Conservation (phyloP, 305 asterid genomes). For the Solanum hybrid region DNA sequence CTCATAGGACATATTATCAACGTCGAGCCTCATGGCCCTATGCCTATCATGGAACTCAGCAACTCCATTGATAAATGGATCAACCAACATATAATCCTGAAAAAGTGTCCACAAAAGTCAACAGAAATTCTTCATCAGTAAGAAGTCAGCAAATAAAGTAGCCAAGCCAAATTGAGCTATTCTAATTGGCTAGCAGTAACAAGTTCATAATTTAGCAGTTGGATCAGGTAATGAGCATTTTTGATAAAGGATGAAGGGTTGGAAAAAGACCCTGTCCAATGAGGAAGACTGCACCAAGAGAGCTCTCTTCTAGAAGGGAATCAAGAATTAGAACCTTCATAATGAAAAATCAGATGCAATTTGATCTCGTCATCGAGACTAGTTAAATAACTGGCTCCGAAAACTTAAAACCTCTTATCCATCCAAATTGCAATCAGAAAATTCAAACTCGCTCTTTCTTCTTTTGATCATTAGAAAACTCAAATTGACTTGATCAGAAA, state of each 20-base stretch:
- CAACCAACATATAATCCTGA: conserved; percentile 48
- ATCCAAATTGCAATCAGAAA: neutral
- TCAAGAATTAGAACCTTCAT: neutral
- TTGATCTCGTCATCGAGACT: neutral
- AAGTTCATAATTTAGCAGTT: neutral
- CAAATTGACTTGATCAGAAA: neutral
- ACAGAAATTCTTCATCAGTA: neutral
- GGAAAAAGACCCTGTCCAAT: neutral
- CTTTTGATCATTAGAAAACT: neutral
- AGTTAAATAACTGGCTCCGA: neutral
- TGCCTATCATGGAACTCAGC: conserved; percentile 60
- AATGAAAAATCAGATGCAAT: neutral
- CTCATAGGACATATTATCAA: conserved; percentile 69
- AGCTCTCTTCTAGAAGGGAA: neutral
- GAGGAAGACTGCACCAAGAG: neutral
- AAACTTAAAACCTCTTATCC: neutral
- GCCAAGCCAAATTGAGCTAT: neutral
- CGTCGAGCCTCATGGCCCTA: conserved; percentile 62
- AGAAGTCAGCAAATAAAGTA: neutral
- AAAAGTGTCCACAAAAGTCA: neutral
- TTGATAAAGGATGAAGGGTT: neutral
- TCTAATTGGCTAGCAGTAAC: neutral
- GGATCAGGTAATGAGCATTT: neutral
- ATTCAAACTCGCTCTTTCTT: neutral
- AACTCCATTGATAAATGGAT: conserved; percentile 39